Evolutionary conservation across 176 grass and related monocot species (phyloP).

Genomic region (Avena atlantica): DNA sequence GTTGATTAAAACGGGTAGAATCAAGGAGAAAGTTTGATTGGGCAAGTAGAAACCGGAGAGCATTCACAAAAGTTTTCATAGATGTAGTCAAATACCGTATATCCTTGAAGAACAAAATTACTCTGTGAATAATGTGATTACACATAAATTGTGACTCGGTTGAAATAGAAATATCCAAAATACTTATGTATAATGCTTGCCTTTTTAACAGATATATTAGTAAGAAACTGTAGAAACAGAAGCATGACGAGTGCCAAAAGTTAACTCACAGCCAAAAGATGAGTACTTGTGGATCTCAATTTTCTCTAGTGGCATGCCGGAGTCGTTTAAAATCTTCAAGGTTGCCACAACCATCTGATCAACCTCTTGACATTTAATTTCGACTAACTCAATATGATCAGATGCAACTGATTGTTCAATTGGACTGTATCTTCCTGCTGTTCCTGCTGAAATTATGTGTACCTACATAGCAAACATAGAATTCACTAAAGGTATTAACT

Average conservation of each 20-base stretch:
- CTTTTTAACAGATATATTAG: background rate
- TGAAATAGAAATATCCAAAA: background rate
- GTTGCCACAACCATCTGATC: constrained; percentile 1
- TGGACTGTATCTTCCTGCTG: background rate
- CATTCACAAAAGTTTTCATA: background rate
- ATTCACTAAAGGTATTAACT: background rate
- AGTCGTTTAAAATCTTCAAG: constrained; percentile 13
- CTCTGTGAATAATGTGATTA: background rate
- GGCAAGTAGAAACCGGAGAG: background rate
- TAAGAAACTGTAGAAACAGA: background rate
- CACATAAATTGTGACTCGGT: background rate
- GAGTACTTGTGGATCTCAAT: background rate
- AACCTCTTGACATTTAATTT: constrained; percentile 7
- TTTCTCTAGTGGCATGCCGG: constrained; percentile 16
- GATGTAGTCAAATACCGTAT: background rate
- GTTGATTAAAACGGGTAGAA: background rate
- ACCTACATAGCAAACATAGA: background rate
- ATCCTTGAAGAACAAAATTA: background rate
- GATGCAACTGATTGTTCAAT: background rate
- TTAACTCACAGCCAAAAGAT: constrained; percentile 20
- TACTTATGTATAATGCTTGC: background rate
- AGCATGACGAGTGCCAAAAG: background rate
- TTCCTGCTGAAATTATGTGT: background rate
- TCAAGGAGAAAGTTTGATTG: background rate
- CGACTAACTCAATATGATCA: constrained; percentile 10